A percentile compares a stretch with the other conserved stretches of the same genome.
Conservation (phyloP, 352 stramenopile genomes). For the Phytopythium ostracodes region DNA sequence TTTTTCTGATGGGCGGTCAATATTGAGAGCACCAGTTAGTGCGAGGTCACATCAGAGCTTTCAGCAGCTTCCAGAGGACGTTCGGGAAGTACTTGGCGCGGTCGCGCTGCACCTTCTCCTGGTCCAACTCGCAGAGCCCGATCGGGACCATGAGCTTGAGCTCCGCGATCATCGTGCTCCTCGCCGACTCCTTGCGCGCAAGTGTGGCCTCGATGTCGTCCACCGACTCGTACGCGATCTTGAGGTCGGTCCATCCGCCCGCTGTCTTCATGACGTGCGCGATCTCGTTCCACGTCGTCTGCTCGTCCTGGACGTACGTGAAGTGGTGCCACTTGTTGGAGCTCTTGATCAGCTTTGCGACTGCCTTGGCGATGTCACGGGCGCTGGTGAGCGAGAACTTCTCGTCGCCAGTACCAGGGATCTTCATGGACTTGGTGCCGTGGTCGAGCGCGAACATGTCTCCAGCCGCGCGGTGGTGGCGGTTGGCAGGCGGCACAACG, state of each 20-base stretch:
- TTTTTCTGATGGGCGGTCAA: no score
- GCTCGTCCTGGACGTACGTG: slow-evolving; percentile 17
- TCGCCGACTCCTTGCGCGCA: not conserved
- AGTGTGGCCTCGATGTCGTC: slow-evolving; percentile 4
- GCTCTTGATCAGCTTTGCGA: slow-evolving; percentile 11
- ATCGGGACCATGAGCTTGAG: slow-evolving; percentile 11
- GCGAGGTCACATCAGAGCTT: no score
- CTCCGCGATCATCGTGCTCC: not conserved
- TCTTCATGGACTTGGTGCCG: slow-evolving; percentile 15
- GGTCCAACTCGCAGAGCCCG: slow-evolving; percentile 10
- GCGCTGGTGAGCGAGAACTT: slow-evolving; percentile 11
- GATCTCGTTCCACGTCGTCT: slow-evolving; percentile 18
- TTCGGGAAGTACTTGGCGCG: slow-evolving; percentile 14
- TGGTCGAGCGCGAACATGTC: slow-evolving; percentile 8
- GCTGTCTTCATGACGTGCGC: slow-evolving; percentile 9
- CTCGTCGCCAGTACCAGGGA: slow-evolving; percentile 16
- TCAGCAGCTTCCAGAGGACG: no score
- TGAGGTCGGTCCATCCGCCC: slow-evolving; percentile 5
- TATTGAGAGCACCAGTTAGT: no score
- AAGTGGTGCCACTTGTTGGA: slow-evolving; percentile 13
- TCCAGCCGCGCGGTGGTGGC: slow-evolving; percentile 8
- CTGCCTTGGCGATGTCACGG: slow-evolving; percentile 9
- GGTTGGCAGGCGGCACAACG: slow-evolving; percentile 14
- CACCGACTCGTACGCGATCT: slow-evolving; percentile 8
- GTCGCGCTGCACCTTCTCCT: slow-evolving; percentile 14